Percentiles rank a stretch among this genome's conserved stretches.
phyloP scores from a whole-genome alignment of 78 protist genomes.

The Paratrimastix pyriformis region DNA sequence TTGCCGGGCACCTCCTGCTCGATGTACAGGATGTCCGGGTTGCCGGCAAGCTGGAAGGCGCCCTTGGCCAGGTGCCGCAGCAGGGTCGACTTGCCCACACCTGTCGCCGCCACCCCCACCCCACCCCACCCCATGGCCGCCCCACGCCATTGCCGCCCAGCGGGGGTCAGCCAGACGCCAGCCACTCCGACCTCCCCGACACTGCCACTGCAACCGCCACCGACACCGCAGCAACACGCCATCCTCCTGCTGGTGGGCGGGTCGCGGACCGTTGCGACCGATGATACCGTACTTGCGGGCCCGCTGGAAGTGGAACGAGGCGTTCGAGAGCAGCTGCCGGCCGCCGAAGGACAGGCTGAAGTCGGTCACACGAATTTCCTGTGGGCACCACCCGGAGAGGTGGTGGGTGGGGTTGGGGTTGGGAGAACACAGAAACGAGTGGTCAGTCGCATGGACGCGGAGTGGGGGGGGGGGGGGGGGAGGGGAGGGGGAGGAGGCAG shows the following conservation, averaged over 20 bases:
- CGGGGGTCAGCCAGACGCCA: not conserved
- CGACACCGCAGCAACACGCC: not conserved
- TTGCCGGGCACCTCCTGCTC: constrained; percentile 33
- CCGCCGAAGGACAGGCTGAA: constrained; percentile 26
- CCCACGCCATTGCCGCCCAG: not conserved
- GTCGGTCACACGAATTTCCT: constrained; percentile 1
- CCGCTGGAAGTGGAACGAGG: not conserved
- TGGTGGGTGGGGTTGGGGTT: too few relatives aligned
- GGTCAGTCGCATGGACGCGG: too few relatives aligned
- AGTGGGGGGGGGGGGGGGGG: too few relatives aligned
- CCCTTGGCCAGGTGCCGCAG: constrained; percentile 13
- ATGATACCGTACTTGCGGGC: constrained; percentile 24
- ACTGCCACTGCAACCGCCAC: not conserved
- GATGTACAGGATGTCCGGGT: constrained; percentile 24
- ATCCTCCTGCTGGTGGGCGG: not conserved
- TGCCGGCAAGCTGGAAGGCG: constrained; percentile 24
- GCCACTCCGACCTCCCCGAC: not conserved
- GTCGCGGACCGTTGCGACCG: constrained; percentile 11
- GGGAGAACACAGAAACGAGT: too few relatives aligned
- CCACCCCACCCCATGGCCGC: not conserved
- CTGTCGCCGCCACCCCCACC: not conserved
- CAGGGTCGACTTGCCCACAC: constrained; percentile 5
- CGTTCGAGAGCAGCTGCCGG: constrained; percentile 1
- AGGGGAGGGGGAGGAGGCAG: too few relatives aligned
- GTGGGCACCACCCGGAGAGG: not conserved